Evolutionary conservation across 116 monocot genomes (phyloP), one percentile per base, ranked within the genome.

Genomic region (Thalassia testudinum): DNA sequence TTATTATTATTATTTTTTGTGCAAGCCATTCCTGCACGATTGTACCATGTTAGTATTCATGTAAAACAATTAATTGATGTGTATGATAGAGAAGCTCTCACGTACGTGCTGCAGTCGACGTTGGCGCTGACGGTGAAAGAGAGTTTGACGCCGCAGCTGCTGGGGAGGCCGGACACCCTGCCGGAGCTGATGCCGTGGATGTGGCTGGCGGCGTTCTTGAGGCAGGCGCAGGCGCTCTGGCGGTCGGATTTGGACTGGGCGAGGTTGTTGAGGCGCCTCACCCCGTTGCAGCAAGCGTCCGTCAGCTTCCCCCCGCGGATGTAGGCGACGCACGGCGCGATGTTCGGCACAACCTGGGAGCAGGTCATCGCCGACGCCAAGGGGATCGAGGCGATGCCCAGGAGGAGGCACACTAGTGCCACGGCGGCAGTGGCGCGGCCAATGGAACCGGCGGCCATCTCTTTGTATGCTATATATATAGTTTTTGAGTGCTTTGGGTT

Each of bases 251-350:
- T 7, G 19, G 50, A 22, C 22, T 8, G 5, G 7, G 50, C 50
- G 12, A 7, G 19, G 12, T 3, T 7, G 50, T 50, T 22, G 50
- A 50, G 50, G 24, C 12, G 7, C 22, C 50, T 21, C 19, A 50
- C 24, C 20, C 60, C 60, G 6, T 8, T 1, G 48, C 60, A 60
- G 49, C 60, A 60, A 0, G 0, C 28, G 24, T 27, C 23, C 0
- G 60, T 44, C 0, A 49, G n/a, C 13, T 26, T n/a, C 20, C 60
- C 60, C 0, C 60, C 60, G 0, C 47, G 23, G 5, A 18, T 19
- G 28, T 60, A 60, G 26, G 18, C 3, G 47, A 60, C 1, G 60
- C 60, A 60, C 6, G 19, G n/a, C 12, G 27, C n/a, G 29, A 60
- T 28, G 47, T 13, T 0, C 20, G 11, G 1, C 7, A 49, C 7